Base-by-base conservation (phyloP, 306 rosid genomes). In the Macrotyloma uniflorum region DNA sequence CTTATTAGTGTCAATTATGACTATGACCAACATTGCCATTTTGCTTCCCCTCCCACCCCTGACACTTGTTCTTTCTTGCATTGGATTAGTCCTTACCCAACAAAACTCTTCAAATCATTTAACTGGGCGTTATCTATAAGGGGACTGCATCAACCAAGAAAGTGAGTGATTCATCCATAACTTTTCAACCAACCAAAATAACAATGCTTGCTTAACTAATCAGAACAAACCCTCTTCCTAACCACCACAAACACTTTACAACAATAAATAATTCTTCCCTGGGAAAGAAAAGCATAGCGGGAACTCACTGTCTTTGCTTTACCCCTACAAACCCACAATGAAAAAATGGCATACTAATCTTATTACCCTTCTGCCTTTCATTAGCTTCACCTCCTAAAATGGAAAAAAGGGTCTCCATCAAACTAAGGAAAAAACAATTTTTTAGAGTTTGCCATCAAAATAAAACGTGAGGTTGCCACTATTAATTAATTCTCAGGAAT, bases 231-330 rank as follows among this genome's bases (percentile, higher is more conserved):
- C 33, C 19, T 70, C 53, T 36, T 45, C 33, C 51, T 47, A 49
- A 49, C 72, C 55, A 79, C 72, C 46, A 61, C 16, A 23, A 16
- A 43, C 12, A 46, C 18, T 40, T 28, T 5, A 16, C 66, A 55
- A 55, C 32, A 38, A 35, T 5, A 1, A 68, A 47, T 68, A 62
- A 61, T 62, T 51, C 74, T 51, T 26, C 62, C 51, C 50, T 70
- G 6, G 28, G 11, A 76, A 82, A 61, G 23, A 59, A 69, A 70
- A n/a, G 7, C 11, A 75, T 1, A 42, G 74, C 70, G 85, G 81
- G 78, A 74, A 59, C 85, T 69, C 72, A 50, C 3, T 64, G 85
- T 76, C 82, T 63, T 33, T 82, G 57, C 79, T 82, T 82, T 77
- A 50, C 16, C 76, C 85, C 30, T 67, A 63, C 65, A 67, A 32